These are phyloP conservation scores for Hibiscus tridactylites DNA, from an alignment of 345 rosid genomes.

Conservation along the genomic window DNA sequence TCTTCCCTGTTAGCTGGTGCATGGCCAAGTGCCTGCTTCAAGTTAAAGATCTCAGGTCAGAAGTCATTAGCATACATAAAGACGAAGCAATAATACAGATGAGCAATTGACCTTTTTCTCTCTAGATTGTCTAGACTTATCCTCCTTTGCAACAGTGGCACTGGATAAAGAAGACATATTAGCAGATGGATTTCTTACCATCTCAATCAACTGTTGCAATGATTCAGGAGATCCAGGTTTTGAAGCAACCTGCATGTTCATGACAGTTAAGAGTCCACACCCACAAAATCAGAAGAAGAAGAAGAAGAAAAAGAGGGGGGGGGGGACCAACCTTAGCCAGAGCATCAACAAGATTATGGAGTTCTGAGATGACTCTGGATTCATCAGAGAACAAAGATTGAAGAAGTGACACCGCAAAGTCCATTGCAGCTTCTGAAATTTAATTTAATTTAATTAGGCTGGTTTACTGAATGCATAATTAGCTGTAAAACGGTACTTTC, in stretches of 20 bases:
- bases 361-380: constrained; percentile 86
- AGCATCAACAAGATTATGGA: constrained; percentile 86
- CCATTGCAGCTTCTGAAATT: constrained; percentile 75
- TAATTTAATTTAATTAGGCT: not conserved
- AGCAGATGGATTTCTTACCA: constrained; percentile 59
- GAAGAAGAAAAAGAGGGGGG: not conserved
- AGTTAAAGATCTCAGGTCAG: constrained; percentile 12
- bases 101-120: constrained; percentile 59
- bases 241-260: constrained; percentile 53
- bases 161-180: constrained; percentile 34
- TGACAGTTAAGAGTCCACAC: constrained; percentile 1
- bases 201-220: constrained; percentile 75
- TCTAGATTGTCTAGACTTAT: constrained; percentile 50
- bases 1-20: constrained; percentile 47
- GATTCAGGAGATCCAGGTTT: constrained; percentile 81
- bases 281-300: not conserved
- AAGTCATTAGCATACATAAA: constrained; percentile 2
- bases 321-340: constrained; percentile 61
- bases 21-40: constrained; percentile 40
- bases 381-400: constrained; percentile 75
- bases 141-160: constrained; percentile 50
- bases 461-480: not conserved
- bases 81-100: constrained; percentile 1
- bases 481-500: not conserved
- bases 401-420: constrained; percentile 73